Evolutionary conservation across 139 green algal species (phyloP).

Genomic region (Micractinium conductrix): DNA sequence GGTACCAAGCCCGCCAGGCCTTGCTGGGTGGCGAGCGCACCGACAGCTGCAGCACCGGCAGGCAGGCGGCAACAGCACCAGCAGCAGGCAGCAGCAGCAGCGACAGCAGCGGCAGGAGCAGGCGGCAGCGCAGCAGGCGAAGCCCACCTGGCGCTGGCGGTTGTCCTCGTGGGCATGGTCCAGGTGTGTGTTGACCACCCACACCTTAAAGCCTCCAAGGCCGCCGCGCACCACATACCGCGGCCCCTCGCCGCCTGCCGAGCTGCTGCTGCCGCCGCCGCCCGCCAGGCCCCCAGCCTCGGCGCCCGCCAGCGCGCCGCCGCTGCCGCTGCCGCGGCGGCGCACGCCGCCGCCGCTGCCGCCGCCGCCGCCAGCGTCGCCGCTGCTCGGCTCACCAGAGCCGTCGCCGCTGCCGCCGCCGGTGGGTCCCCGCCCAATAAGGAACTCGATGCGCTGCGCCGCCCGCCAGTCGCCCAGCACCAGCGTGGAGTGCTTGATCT

Average conservation of each 20-base stretch:
- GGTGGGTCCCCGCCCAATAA: background rate
- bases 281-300: background rate
- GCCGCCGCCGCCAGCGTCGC: background rate
- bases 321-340: background rate
- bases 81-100: too few species aligned
- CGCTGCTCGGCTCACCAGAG: background rate
- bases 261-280: background rate
- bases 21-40: too few species aligned
- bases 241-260: too few species aligned
- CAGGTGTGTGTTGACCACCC: constrained; percentile 62
- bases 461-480: constrained; percentile 58
- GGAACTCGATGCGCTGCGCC: constrained; percentile 56
- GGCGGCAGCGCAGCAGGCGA: too few species aligned
- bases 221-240: background rate
- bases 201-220: constrained; percentile 38
- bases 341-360: background rate
- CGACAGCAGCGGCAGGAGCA: too few species aligned
- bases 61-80: too few species aligned
- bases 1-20: too few species aligned
- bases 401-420: background rate
- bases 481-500: constrained; percentile 45
- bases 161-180: constrained; percentile 48
- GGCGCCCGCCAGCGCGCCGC: background rate
- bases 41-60: too few species aligned
- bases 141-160: constrained; percentile 32